phyloP scores from a whole-genome alignment of 306 rosid genomes.

The Echinosophora koreensis region DNA sequence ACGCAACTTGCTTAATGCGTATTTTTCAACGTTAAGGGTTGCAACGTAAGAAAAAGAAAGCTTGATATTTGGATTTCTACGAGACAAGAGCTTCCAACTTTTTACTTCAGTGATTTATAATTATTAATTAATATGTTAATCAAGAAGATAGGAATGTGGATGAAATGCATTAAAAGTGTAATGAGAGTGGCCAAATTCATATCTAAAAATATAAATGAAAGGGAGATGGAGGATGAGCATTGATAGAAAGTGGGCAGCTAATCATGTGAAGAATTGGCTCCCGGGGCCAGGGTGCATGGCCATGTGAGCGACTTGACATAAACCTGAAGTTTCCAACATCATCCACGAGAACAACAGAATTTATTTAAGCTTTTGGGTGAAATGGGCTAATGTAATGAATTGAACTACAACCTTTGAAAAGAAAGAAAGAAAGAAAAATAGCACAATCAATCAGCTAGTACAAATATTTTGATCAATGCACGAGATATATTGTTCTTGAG shows the following conservation, averaged over 20 bases:
- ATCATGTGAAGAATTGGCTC: constrained; percentile 37
- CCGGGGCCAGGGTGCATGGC: constrained; percentile 15
- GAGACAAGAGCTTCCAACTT: constrained; percentile 16
- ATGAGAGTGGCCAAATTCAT: background rate
- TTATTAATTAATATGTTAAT: background rate
- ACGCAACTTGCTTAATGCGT: background rate
- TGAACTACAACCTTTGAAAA: background rate
- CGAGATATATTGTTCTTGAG: background rate
- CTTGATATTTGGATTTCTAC: background rate
- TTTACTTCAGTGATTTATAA: background rate
- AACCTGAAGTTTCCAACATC: constrained; percentile 43
- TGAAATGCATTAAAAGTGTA: constrained; percentile 9
- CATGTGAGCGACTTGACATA: constrained; percentile 48
- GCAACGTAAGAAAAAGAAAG: background rate
- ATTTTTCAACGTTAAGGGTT: background rate
- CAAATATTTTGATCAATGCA: background rate
- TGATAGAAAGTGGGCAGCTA: constrained; percentile 37
- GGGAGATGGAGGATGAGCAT: background rate
- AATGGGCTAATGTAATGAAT: background rate
- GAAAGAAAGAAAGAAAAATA: no score
- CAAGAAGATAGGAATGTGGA: background rate
- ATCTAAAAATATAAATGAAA: constrained; percentile 13
- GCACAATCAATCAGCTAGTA: background rate
- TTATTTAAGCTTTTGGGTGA: background rate
- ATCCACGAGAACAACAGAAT: constrained; percentile 7